phyloP scores from a whole-genome alignment of 352 stramenopile species.

The Blastocystis sp. region DNA sequence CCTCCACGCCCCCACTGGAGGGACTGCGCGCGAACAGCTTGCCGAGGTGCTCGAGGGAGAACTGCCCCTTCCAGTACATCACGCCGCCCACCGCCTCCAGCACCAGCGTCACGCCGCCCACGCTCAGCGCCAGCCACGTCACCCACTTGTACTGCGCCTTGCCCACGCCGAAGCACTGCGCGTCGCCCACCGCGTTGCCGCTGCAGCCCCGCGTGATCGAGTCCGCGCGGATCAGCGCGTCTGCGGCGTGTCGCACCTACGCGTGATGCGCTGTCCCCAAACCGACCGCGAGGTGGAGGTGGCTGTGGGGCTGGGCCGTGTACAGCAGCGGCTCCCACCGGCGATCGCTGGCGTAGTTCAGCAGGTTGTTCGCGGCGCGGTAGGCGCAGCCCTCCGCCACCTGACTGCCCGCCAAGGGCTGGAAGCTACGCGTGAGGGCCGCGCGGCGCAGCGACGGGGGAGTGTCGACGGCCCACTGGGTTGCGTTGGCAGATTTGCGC shows the following conservation, averaged over 20 bases:
- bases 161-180: not conserved
- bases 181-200: not conserved
- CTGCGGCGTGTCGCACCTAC: slow-evolving; percentile 33
- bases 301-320: not conserved
- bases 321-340: slow-evolving; percentile 27
- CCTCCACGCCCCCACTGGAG: not conserved
- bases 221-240: not conserved
- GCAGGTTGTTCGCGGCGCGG: not conserved
- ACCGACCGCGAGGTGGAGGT: not conserved
- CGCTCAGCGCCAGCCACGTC: not conserved
- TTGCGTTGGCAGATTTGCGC: not conserved
- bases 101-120: not conserved
- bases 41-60: not conserved
- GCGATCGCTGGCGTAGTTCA: not conserved
- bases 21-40: not conserved
- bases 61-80: not conserved
- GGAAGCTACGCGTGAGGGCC: not conserved
- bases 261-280: not conserved
- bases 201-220: slow-evolving; percentile 47
- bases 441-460: not conserved
- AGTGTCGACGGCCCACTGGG: slow-evolving; percentile 21
- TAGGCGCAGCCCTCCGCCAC: not conserved
- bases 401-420: not conserved
- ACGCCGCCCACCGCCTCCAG: not conserved
- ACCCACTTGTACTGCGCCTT: not conserved